Conservation (phyloP, 2,329 filamentous ascomycete genomes). For the Colletotrichum orchidophilum region DNA sequence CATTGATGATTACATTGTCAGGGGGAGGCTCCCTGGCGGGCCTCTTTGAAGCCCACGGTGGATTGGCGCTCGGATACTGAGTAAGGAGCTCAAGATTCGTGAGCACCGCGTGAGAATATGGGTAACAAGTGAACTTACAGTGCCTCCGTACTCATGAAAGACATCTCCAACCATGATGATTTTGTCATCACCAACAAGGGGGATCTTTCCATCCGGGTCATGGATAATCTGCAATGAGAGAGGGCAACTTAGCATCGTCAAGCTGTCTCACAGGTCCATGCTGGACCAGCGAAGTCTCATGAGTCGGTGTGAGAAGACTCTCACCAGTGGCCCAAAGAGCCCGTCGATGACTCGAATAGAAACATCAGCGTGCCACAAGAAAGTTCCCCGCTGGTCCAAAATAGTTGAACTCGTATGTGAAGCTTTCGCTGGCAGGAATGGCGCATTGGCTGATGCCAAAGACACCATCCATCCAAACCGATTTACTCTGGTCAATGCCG, state of each 20-base stretch:
- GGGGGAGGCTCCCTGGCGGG: constrained; percentile 51
- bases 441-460: constrained; percentile 68
- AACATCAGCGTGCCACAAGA: constrained; percentile 70
- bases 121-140: constrained; percentile 36
- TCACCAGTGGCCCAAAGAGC: constrained; percentile 33
- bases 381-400: constrained; percentile 65
- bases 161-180: constrained; percentile 50
- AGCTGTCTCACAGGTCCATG: background rate
- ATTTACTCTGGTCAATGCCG: constrained; percentile 71
- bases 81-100: constrained; percentile 44
- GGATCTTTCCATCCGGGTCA: constrained; percentile 44
- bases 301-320: background rate
- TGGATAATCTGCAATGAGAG: constrained; percentile 44
- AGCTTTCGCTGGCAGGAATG: constrained; percentile 63
- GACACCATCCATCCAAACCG: constrained; percentile 73
- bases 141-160: constrained; percentile 48
- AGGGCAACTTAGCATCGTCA: background rate
- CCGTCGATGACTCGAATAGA: constrained; percentile 29
- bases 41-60: constrained; percentile 44
- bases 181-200: constrained; percentile 44
- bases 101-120: constrained; percentile 4
- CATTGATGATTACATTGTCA: constrained; percentile 52
- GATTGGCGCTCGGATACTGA: constrained; percentile 41
- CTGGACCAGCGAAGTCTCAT: constrained; percentile 4
- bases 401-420: constrained; percentile 68